Evolutionary conservation across 2,329 filamentous ascomycete genomes (phyloP), one percentile per base, ranked within the genome.

Genomic region (Ceratocystis diversiconidia): DNA sequence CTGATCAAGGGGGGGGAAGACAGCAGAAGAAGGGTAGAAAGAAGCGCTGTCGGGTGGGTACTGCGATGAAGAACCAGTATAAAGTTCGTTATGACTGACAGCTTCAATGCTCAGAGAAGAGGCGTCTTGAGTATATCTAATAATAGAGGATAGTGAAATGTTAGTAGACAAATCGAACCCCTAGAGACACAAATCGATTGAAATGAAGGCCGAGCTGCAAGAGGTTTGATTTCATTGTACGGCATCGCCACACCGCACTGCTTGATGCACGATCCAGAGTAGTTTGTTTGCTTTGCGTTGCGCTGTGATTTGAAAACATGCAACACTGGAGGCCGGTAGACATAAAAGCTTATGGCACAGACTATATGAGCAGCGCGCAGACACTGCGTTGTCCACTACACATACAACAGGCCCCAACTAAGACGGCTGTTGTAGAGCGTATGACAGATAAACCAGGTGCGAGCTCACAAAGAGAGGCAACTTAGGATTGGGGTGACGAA

Each of bases 101-200:
- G 66, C 79, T 73, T 83, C 81, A 74, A 83, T 77, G 70, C 79
- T 78, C 70, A 83, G 75, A 71, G 80, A 76, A 69, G 80, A 77
- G 68, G 79, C 75, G 71, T 82, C 80, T 72, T 82, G 80, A 72
- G 75, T 78, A 75, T 82, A 83, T 78, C 82, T 84, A 73, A 69
- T 70, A 46, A 60, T 19, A 32, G 22, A 52, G 57, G 30, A 57
- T 8, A 36, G 19, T 48, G 2, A 32, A 48, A 30, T 48, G 67
- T 71, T 72, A 64, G 63, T 44, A 32, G 19, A 43, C 25, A 55
- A 52, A 19, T 52, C 32, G 61, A 48, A 66, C 5, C 32, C 17
- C 12, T 59, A n/a, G 52, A 32, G 2, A 30, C 52, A 59, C 46
- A 67, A 22, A 66, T 55, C 55, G 64, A 44, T 50, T 60, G 50